Base-by-base conservation (phyloP, 768 basidiomycete genomes). In the Roridomyces roridus region DNA sequence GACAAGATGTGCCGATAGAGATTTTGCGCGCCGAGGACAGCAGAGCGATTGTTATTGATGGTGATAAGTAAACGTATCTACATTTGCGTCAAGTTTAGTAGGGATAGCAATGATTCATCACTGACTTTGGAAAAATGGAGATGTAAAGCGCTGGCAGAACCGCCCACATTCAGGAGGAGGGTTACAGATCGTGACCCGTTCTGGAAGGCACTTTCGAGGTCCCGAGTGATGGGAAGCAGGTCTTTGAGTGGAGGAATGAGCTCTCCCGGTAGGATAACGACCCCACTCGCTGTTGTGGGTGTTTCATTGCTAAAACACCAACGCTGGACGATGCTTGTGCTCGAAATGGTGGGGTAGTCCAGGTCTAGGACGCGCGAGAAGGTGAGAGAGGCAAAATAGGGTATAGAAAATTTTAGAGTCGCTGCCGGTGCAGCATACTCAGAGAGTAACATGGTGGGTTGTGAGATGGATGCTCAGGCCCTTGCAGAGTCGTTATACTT, bases 241-340 rank as follows among this genome's bases (percentile, higher is more conserved):
- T 55, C 53, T 15, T 46, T 14, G 14, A 39, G 1, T n/a, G 11
- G n/a, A 1, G 46, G 53, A 15, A 55, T 37, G 18, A 24, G 29
- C 28, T 55, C 53, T 18, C 53, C 53, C 18, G 53, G 53, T 23
- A 23, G 46, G 4, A 55, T 31, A 15, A 55, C 28, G 28, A 45
- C 46, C 8, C 46, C 53, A 6, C 26, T 14, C 1, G 45, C 53
- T 1, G 36, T 39, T 9, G 28, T 12, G 8, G 46, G 46, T 2
- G 39, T 29, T 8, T 55, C 46, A 9, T 17, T 40, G 29, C 18
- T 31, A 24, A 55, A 47, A 45, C 25, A 55, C 53, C 53, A 55
- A n/a, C 21, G 10, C 9, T 21, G 15, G 15, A 55, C 35, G 29
- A 47, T 46, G 29, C 53, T 21, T 1, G 36, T 20, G 9, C 5